phyloP scores from a whole-genome alignment of 495 filamentous ascomycete genomes.

The Penicillium chermesinum region DNA sequence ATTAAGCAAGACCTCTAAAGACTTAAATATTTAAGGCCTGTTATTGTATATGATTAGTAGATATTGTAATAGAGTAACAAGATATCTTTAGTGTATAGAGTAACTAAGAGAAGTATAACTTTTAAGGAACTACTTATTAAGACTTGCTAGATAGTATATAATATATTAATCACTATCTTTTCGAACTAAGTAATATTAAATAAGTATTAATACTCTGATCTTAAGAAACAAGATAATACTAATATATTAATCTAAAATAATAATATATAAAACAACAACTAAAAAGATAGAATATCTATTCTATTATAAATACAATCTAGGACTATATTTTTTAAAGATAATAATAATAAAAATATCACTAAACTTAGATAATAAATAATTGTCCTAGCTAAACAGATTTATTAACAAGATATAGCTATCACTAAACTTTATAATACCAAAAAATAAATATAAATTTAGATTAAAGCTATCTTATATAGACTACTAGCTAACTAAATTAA shows the following conservation, averaged over 20 bases:
- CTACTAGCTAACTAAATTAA: background rate
- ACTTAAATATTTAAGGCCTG: background rate
- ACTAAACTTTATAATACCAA: background rate
- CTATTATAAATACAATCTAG: background rate
- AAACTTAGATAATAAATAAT: background rate
- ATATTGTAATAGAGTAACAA: background rate
- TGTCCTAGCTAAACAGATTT: background rate
- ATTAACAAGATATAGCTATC: background rate
- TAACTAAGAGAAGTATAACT: background rate
- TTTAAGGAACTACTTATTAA: background rate
- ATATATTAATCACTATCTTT: background rate
- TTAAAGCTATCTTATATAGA: background rate
- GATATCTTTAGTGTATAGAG: background rate
- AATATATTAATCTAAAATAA: background rate
- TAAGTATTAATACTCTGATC: background rate
- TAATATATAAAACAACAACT: background rate
- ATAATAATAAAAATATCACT: background rate
- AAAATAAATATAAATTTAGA: background rate
- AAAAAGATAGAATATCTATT: background rate
- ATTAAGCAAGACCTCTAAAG: background rate
- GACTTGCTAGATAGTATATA: background rate
- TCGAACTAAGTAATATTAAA: background rate
- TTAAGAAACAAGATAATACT: background rate
- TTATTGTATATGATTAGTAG: background rate
- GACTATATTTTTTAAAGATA: background rate